A percentile compares a stretch with the other conserved stretches of the same genome.
These are phyloP conservation scores for Candida argentea DNA, from an alignment of 805 yeast species.

Conservation along the genomic window DNA sequence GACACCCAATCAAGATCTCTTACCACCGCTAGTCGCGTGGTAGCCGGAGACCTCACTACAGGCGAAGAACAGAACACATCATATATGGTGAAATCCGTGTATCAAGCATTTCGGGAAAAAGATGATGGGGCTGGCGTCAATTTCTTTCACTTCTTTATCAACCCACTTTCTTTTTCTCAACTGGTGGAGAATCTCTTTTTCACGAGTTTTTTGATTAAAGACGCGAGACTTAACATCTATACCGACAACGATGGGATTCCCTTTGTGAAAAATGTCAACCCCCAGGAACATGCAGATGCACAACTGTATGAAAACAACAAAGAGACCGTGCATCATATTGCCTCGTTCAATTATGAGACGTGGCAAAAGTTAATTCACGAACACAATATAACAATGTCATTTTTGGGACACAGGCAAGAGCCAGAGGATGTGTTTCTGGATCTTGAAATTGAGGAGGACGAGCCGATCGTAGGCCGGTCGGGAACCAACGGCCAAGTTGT, in stretches of 20 bases:
- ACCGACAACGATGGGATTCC: conserved; percentile 39
- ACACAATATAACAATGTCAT: conserved; percentile 46
- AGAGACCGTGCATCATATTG: conserved; percentile 52
- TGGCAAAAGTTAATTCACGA: conserved; percentile 52
- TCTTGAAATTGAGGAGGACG: conserved; percentile 7
- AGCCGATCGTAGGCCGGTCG: too few species aligned
- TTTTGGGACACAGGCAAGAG: conserved; percentile 34
- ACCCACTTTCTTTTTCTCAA: conserved; percentile 69
- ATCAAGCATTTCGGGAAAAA: conserved; percentile 23
- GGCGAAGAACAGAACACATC: conserved; percentile 54
- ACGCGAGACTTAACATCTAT: conserved; percentile 49
- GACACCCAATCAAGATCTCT: conserved; percentile 30
- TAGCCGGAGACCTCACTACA: conserved; percentile 39
- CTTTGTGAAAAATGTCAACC: conserved; percentile 27
- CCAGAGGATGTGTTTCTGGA: conserved; percentile 16
- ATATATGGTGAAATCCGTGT: conserved; percentile 49
- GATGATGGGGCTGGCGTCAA: conserved; percentile 34
- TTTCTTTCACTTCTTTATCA: conserved; percentile 56
- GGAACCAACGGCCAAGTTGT: too few species aligned
- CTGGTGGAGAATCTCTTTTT: conserved; percentile 80
- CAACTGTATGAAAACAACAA: conserved; percentile 11
- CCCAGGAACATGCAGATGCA: conserved; percentile 10
- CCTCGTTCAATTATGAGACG: conserved; percentile 55
- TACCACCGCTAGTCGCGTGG: conserved; percentile 46
- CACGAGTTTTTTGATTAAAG: conserved; percentile 69